Evolutionary conservation across 805 yeast genomes (phyloP), one percentile per base, ranked within the genome.

Genomic region (Myxozyma udenii): DNA sequence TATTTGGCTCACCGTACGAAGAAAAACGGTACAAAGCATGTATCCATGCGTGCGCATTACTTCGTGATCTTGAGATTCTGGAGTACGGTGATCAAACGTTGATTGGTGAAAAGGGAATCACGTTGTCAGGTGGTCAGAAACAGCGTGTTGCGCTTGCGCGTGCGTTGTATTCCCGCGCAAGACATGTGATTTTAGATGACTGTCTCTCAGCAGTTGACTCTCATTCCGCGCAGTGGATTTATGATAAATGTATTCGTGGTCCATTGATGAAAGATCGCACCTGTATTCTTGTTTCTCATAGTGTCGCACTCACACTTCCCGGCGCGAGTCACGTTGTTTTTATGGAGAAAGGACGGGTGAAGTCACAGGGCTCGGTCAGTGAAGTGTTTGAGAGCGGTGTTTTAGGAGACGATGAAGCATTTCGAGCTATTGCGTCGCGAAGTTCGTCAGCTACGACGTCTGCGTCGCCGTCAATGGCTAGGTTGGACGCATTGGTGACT

Each of bases 161-260:
- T 67, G 96, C 98, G 1, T 72, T 91, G 58, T 91, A 91, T 67
- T 88, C 96, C 1, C 78, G 80, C 62, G 84, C 97, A 0, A 80
- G 82, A 55, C 87, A 86, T 65, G 76, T 91, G 35, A 69, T 91
- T 56, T 74, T 91, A 41, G 98, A 91, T 71, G 98, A 91, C 70
- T 90, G 97, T 73, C 76, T 91, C 64, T 83, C 93, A 68, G 98
- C 98, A 47, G 98, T 91, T 52, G 98, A 91, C 69, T 85, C 97
- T 2, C 97, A 91, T 68, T 90, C 97, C 35, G 93, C 97, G 12
- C 77, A 85, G 47, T 88, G 91, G 81, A 87, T 91, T 55, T 91
- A 90, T 66, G 93, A 89, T 62, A 79, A 88, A 62, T 90, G 97
- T 71, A 83, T 91, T 46, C 77, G 87, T 46, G 98, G 98, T 78